Evolutionary conservation across 2,329 filamentous ascomycete species (phyloP), one percentile per base, ranked within the genome.

Genomic region (Alternaria ventricosa): DNA sequence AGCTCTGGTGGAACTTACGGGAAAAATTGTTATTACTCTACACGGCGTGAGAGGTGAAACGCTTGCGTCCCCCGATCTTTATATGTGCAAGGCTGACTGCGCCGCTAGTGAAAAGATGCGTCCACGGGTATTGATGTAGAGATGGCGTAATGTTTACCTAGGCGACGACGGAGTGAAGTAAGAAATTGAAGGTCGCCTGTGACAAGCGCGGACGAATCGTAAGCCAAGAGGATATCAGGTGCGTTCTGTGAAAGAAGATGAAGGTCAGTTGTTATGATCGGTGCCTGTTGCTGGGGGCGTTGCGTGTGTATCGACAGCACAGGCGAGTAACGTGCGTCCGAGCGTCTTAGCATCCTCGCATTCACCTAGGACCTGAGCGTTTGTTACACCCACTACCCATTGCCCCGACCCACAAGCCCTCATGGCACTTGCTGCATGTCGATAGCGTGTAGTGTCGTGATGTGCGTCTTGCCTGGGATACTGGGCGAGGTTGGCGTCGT

Each of bases 151-250:
- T 41, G 8, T 1, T 41, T 41, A 41, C 33, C 0, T 1, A 41
- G 33, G 33, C 33, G 15, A 41, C 33, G 33, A 27, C 5, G n/a
- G 7, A 57, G 59, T 61, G 59, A 61, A 61, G 45, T 30, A 30
- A 27, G 27, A 50, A 49, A 25, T 25, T 3, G 8, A 30, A 6
- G 22, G 23, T 55, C 50, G 36, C 8, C 36, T 41, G 4, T 41
- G 36, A 41, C 36, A 11, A 41, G 2, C 36, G 36, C 36, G 36
- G n/a, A 18, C 5, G 36, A 18, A 18, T 6, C 18, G 9, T 11
- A 41, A 5, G 36, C 36, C 4, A 41, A 41, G 36, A 18, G 36
- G 36, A 41, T 20, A 5, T 41, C 36, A 41, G 9, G 4, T 41
- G 8, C 10, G 18, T 13, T 53, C 20, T 11, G 15, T 23, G 49